Evolutionary conservation across 108 stramenopile genomes (phyloP).

Genomic region (Skeletonema tropicum): DNA sequence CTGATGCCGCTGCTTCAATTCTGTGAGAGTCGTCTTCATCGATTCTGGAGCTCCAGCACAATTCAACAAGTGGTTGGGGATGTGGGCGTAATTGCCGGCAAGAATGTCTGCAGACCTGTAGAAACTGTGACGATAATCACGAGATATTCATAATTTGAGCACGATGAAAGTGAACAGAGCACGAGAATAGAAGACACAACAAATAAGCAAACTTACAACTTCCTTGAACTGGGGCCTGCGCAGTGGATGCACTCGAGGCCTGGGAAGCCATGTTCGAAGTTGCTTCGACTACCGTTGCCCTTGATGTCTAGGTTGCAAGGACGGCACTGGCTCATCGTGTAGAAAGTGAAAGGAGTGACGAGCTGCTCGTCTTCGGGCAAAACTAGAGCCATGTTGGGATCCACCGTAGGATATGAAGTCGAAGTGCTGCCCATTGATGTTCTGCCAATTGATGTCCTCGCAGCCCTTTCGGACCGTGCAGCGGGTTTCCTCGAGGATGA

Average conservation of each 20-base stretch:
- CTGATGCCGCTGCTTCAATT: conserved; percentile 56
- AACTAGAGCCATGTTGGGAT: conserved; percentile 20
- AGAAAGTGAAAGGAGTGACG: conserved; percentile 43
- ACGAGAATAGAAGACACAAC: too few species aligned
- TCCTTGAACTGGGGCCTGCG: conserved; percentile 31
- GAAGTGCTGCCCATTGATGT: background rate
- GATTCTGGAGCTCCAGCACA: conserved; percentile 30
- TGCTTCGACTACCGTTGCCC: conserved; percentile 38
- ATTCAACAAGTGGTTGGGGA: conserved; percentile 48
- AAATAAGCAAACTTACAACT: conserved; percentile 26
- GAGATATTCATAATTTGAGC: too few species aligned
- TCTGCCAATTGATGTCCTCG: background rate
- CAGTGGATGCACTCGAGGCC: conserved; percentile 54
- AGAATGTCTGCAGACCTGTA: conserved; percentile 53
- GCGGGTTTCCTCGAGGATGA: conserved; percentile 4
- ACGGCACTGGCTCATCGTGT: conserved; percentile 18
- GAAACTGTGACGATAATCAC: too few species aligned
- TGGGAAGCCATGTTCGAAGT: conserved; percentile 45
- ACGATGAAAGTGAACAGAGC: too few species aligned
- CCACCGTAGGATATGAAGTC: background rate
- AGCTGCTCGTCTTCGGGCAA: conserved; percentile 24
- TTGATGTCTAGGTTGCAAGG: conserved; percentile 37
- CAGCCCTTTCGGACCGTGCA: background rate
- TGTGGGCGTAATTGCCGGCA: conserved; percentile 51
- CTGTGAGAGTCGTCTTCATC: conserved; percentile 51